Conservation (phyloP, 2,329 filamentous ascomycete genomes). For the Pseudopyricularia cyperi region DNA sequence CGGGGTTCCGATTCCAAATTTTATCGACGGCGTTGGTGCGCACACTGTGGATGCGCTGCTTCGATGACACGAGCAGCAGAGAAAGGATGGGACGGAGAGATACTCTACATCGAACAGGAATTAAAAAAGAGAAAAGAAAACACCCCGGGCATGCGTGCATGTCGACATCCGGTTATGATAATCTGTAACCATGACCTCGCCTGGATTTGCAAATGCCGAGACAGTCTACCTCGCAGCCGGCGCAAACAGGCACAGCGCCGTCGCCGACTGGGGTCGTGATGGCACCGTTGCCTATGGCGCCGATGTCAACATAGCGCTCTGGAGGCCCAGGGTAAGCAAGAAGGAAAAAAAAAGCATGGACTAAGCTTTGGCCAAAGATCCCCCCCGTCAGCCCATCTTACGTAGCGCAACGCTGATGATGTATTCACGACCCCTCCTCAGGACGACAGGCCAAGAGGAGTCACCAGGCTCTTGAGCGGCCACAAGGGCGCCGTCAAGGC, state of each 20-base stretch:
- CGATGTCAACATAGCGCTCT: constrained; percentile 78
- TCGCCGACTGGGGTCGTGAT: constrained; percentile 72
- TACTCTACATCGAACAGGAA: no score
- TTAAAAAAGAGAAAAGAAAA: no score
- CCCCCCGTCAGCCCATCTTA: neutral
- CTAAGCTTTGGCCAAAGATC: constrained; percentile 1
- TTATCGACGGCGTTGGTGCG: no score
- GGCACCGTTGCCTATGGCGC: constrained; percentile 79
- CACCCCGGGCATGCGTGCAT: neutral
- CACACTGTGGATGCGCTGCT: no score
- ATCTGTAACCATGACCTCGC: neutral
- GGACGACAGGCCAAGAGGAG: constrained; percentile 34
- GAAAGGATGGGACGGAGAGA: no score
- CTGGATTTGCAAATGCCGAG: constrained; percentile 8
- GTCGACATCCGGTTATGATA: neutral
- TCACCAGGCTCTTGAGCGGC: constrained; percentile 55
- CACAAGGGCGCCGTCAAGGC: constrained; percentile 74
- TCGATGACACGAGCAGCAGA: no score
- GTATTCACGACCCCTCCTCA: constrained; percentile 10
- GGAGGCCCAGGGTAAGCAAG: constrained; percentile 60
- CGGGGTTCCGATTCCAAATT: no score
- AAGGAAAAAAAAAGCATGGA: no score
- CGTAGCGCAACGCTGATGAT: neutral
- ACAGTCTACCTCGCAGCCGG: constrained; percentile 57
- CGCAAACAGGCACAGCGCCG: constrained; percentile 79